Percentiles rank a stretch among this genome's conserved stretches.
These are phyloP conservation scores for Calcarisporium arbuscula DNA, from an alignment of 2,329 filamentous ascomycete species.

Conservation along the genomic window DNA sequence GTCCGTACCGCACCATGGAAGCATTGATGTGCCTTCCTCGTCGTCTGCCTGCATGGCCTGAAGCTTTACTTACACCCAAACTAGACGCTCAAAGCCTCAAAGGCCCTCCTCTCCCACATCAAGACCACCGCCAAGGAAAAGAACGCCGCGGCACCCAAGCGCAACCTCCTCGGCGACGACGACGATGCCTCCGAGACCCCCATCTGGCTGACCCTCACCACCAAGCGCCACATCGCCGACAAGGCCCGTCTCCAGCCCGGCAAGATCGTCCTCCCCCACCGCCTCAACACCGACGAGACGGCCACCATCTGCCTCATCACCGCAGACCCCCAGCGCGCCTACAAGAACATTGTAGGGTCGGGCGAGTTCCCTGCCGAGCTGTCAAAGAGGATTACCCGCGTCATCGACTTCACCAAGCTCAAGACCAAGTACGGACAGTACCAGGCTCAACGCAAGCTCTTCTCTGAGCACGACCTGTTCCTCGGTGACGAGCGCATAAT, in stretches of 20 bases:
- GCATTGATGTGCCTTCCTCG: slow-evolving; percentile 4
- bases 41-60: background rate
- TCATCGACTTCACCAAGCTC: slow-evolving; percentile 80
- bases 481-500: slow-evolving; percentile 84
- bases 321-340: slow-evolving; percentile 71
- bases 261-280: slow-evolving; percentile 74
- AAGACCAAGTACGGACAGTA: slow-evolving; percentile 78
- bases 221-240: slow-evolving; percentile 62
- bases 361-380: slow-evolving; percentile 64
- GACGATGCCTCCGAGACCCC: slow-evolving; percentile 41
- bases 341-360: slow-evolving; percentile 81
- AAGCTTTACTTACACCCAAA: too few species aligned
- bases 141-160: slow-evolving; percentile 41
- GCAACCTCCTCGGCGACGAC: slow-evolving; percentile 47
- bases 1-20: slow-evolving; percentile 16
- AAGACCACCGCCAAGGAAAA: slow-evolving; percentile 47
- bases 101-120: slow-evolving; percentile 56
- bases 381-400: slow-evolving; percentile 60
- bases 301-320: slow-evolving; percentile 81
- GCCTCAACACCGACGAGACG: slow-evolving; percentile 59
- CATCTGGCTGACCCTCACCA: slow-evolving; percentile 57
- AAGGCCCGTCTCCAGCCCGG: slow-evolving; percentile 74
- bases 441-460: slow-evolving; percentile 78
- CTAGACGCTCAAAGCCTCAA: slow-evolving; percentile 56
- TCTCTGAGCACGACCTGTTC: slow-evolving; percentile 85